phyloP scores from a whole-genome alignment of 176 grass and related monocot species.

The Typha latifolia region DNA sequence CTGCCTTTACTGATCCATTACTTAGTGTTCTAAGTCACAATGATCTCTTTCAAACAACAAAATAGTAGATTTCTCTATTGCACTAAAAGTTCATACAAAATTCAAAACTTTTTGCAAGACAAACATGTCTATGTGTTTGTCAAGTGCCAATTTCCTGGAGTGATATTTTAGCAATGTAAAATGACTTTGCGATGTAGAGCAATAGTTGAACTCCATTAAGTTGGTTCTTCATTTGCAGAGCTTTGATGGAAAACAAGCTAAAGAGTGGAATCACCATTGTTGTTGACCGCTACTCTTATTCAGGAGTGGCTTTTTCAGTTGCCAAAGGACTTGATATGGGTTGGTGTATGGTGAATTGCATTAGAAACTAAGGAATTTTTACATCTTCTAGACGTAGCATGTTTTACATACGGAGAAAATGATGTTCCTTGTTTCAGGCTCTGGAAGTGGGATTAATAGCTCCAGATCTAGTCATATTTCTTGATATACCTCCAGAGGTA shows the following conservation, averaged over 20 bases:
- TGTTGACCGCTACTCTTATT: constrained; percentile 65
- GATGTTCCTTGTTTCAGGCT: constrained; percentile 31
- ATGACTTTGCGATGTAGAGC: not conserved
- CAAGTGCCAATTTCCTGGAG: not conserved
- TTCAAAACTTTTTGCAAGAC: not conserved
- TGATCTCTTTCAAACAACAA: no score
- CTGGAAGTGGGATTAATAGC: constrained; percentile 76
- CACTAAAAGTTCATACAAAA: no score
- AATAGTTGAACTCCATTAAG: not conserved
- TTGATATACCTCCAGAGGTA: constrained; percentile 94
- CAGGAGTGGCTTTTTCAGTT: constrained; percentile 61
- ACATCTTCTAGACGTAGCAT: no score
- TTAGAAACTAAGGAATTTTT: not conserved
- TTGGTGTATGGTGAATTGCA: constrained; percentile 56
- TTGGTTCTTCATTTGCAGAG: constrained; percentile 26
- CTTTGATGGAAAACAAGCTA: constrained; percentile 77
- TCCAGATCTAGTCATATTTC: constrained; percentile 83
- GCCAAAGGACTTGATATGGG: constrained; percentile 57
- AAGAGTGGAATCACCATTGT: constrained; percentile 61
- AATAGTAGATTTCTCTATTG: no score
- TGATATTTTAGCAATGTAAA: not conserved
- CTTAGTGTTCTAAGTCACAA: no score
- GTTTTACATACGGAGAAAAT: constrained; percentile 5
- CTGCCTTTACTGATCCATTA: no score
- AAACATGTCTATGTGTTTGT: not conserved